phyloP scores from a whole-genome alignment of 2,329 filamentous ascomycete species.

The Biscogniauxia marginata region DNA sequence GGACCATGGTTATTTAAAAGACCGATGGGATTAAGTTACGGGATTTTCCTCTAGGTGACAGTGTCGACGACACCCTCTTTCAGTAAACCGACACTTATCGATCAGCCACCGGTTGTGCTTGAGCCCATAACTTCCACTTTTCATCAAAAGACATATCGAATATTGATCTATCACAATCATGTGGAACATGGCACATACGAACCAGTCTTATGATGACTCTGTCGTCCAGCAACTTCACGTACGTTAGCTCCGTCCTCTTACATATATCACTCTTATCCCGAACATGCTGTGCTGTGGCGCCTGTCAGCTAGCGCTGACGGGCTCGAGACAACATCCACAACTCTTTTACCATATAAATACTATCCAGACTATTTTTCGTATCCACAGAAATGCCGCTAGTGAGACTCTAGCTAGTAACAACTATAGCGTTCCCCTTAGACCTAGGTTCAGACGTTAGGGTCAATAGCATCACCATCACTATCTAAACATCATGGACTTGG shows the following conservation, averaged over 20 bases:
- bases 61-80: background rate
- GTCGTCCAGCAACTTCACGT: slow-evolving; percentile 24
- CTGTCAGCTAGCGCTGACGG: slow-evolving; percentile 2
- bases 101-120: background rate
- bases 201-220: slow-evolving; percentile 23
- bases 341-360: background rate
- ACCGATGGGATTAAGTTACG: background rate
- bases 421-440: slow-evolving; percentile 6
- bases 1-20: background rate
- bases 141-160: background rate
- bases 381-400: background rate
- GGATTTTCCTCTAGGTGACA: background rate
- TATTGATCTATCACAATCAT: slow-evolving; percentile 15
- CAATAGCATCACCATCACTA: background rate
- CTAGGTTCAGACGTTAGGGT: slow-evolving; percentile 1
- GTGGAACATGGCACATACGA: slow-evolving; percentile 27
- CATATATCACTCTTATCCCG: slow-evolving; percentile 6
- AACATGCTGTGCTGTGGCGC: slow-evolving; percentile 11
- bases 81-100: background rate
- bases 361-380: background rate
- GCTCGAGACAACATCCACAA: background rate
- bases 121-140: background rate
- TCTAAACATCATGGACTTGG: background rate
- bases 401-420: slow-evolving; percentile 7
- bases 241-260: slow-evolving; percentile 19